Percentiles rank a stretch among this genome's conserved stretches.
Evolutionary conservation across 768 basidiomycete genomes (phyloP).

Genomic region (Leucosporidium yakuticum): DNA sequence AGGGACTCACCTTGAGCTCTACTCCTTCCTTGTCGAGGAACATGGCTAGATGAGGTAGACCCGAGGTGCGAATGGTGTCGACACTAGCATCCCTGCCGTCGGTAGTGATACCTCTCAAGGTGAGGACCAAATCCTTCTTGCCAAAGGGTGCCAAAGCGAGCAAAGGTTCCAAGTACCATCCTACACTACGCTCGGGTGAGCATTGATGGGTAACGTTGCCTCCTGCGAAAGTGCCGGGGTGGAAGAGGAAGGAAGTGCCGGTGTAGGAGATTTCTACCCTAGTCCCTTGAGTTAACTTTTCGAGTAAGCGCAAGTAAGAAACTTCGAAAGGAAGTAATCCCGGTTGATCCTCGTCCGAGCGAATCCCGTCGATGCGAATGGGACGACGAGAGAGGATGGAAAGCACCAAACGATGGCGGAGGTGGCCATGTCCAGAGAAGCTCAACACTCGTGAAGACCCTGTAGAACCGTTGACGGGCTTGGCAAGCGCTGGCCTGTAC

Average conservation of each 20-base stretch:
- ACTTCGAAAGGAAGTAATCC: slow-evolving; percentile 93
- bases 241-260: slow-evolving; percentile 86
- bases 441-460: slow-evolving; percentile 38
- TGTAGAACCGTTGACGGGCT: too few species aligned
- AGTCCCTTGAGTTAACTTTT: slow-evolving; percentile 89
- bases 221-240: slow-evolving; percentile 84
- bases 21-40: slow-evolving; percentile 82
- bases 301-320: slow-evolving; percentile 75
- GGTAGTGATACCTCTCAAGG: slow-evolving; percentile 81
- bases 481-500: too few species aligned
- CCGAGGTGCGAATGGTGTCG: slow-evolving; percentile 30
- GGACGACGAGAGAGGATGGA: slow-evolving; percentile 81
- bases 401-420: slow-evolving; percentile 79
- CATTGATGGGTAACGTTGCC: slow-evolving; percentile 79
- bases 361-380: slow-evolving; percentile 77
- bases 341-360: slow-evolving; percentile 86
- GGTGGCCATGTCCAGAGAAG: slow-evolving; percentile 63
- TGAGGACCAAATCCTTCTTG: slow-evolving; percentile 76
- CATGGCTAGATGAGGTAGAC: slow-evolving; percentile 35
- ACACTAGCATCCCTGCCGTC: slow-evolving; percentile 85
- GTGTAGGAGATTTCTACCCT: slow-evolving; percentile 94
- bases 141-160: slow-evolving; percentile 87
- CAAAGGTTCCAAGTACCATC: slow-evolving; percentile 88
- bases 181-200: slow-evolving; percentile 76
- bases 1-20: slow-evolving; percentile 68